Conservation (phyloP, 371 early-diverging fungal genomes). For the Basidiobolus heterosporus region DNA sequence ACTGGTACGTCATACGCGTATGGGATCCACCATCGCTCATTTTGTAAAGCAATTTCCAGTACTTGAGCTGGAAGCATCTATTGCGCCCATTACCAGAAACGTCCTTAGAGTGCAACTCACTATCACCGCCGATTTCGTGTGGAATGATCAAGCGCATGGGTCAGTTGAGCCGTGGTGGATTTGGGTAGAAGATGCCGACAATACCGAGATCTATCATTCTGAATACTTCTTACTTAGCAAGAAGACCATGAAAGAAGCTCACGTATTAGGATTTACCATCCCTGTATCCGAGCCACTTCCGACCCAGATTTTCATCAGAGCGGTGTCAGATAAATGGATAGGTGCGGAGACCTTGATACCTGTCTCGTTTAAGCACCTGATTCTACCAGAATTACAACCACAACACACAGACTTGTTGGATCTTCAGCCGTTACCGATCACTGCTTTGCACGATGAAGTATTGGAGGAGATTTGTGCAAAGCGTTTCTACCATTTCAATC, state of each 20-base stretch:
- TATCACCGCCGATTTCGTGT: conserved; percentile 72
- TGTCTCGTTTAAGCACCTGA: conserved; percentile 78
- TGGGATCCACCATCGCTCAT: conserved; percentile 52
- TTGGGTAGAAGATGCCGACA: conserved; percentile 73
- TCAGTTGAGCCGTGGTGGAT: conserved; percentile 83
- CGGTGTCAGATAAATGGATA: conserved; percentile 86
- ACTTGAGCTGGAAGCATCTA: conserved; percentile 52
- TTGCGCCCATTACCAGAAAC: conserved; percentile 82
- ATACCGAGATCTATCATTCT: conserved; percentile 33
- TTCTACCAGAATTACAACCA: conserved; percentile 63
- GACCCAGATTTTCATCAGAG: conserved; percentile 71
- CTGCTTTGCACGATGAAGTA: conserved; percentile 59
- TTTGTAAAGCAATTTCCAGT: conserved; percentile 76
- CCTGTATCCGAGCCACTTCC: conserved; percentile 79
- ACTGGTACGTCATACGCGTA: conserved; percentile 59
- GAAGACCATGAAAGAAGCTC: conserved; percentile 25
- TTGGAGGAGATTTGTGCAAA: conserved; percentile 61
- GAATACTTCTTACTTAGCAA: conserved; percentile 30
- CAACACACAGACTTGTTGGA: conserved; percentile 79
- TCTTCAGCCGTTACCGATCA: conserved; percentile 71
- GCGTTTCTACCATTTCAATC: conserved; percentile 88
- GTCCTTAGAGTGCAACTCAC: conserved; percentile 67
- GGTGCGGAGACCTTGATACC: conserved; percentile 71
- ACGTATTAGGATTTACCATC: conserved; percentile 67
- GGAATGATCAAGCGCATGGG: conserved; percentile 83